These are phyloP conservation scores for Zalaria sp. DNA, from an alignment of 2,329 filamentous ascomycete species.

Conservation along the genomic window DNA sequence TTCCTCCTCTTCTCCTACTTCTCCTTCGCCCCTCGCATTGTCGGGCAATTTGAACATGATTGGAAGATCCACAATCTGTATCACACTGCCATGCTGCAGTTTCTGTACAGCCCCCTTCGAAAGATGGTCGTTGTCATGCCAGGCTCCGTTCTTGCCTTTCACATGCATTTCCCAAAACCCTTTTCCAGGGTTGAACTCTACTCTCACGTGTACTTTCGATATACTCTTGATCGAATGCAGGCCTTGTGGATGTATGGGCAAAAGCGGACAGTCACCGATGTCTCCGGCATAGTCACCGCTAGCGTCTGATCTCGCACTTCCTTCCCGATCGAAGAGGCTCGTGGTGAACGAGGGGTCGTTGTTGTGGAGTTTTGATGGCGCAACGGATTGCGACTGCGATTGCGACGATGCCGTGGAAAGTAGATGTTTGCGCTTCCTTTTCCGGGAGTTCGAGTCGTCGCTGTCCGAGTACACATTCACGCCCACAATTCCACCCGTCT, in stretches of 20 bases:
- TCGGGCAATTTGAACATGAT: conserved; percentile 57
- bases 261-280: conserved; percentile 24
- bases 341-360: conserved; percentile 1
- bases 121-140: conserved; percentile 40
- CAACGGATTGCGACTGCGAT: conserved; percentile 5
- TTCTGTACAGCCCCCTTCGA: conserved; percentile 39
- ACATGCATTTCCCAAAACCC: conserved; percentile 52
- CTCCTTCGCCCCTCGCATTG: conserved; percentile 39
- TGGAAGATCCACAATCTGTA: conserved; percentile 58
- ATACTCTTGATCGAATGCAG: conserved; percentile 55
- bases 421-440: conserved; percentile 20
- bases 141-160: conserved; percentile 53
- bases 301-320: no score
- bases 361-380: conserved; percentile 6
- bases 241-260: conserved; percentile 59
- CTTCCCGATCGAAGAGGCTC: conserved; percentile 1
- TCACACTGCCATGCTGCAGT: conserved; percentile 48
- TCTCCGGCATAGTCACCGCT: no score
- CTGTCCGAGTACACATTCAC: conserved; percentile 7
- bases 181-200: conserved; percentile 51
- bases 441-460: conserved; percentile 4
- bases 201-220: conserved; percentile 59
- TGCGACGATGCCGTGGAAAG: conserved; percentile 6
- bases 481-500: conserved; percentile 14
- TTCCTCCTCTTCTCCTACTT: conserved; percentile 39